Evolutionary conservation across 2,329 filamentous ascomycete species (phyloP), one percentile per base, ranked within the genome.

Genomic region (Trichoderma gracile): DNA sequence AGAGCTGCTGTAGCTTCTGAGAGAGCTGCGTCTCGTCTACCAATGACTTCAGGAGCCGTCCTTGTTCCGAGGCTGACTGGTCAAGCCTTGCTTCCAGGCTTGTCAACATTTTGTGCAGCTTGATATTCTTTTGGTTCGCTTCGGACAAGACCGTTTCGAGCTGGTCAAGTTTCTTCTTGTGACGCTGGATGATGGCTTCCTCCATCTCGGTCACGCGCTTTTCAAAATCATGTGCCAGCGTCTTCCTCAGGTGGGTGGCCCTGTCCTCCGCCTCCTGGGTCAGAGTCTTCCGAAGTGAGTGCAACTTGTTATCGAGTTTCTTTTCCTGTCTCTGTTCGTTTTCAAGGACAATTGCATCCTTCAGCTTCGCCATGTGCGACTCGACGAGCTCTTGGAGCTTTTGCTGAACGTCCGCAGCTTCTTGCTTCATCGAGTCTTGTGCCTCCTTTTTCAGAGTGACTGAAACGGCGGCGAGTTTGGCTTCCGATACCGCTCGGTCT

Each of bases 131-230:
- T 52, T 14, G 27, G 25, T 19, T 52, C 25, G 17, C 49, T n/a
- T 33, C n/a, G 1, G 49, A 10, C 27, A 66, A 47, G 6, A 3
- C 19, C 8, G 9, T 52, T 30, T 52, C 21, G 3, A 65, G 53
- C 9, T 40, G 42, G 10, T 21, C n/a, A 8, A 65, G 30, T 5
- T 17, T 52, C 17, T 23, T 25, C 7, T 17, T 33, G 23, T n/a
- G 42, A 12, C 45, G 21, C 27, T 25, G 46, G 8, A 12, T 27
- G 19, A 53, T n/a, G 19, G 49, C 46, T 3, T 6, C 40, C 19
- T 38, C 53, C 23, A 46, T 30, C 27, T 62, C 40, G 14, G 40
- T 25, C 6, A 62, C 8, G 33, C 58, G 58, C 49, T 54, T 46
- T 27, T 62, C 58, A 15, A 54, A 25, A 8, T 54, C 49, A 25